Base-by-base conservation (phyloP, 2,329 filamentous ascomycete species). In the Arthrinium phaeospermum region DNA sequence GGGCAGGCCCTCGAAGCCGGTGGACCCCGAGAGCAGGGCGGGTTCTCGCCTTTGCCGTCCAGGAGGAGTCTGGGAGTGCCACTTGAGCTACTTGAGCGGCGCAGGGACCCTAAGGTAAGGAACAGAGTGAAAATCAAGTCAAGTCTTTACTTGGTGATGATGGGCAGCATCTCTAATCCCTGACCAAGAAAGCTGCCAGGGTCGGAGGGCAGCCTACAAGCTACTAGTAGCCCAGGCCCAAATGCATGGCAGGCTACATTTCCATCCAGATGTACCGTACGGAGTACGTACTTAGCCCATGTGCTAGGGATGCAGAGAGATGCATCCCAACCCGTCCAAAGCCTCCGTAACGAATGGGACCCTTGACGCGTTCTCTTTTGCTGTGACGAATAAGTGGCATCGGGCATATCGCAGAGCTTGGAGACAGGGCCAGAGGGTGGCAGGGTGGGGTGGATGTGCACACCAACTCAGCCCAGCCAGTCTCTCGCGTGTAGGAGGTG, bases 371-470 rank as follows among this genome's bases (percentile, higher is more conserved):
- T 64, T 41, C 30, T 64, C n/a, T 34, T 22, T 41, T 41, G 57
- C 57, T 64, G 57, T 64, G 57, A 64, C 41, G 57, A 64, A 64
- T 41, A 41, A 41, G 57, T 41, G 34, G 57, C 57, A 64, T 64
- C 30, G 30, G 57, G 57, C 57, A 64, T 64, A 64, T 64, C 57
- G 57, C 57, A 64, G 34, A 49, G 12, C 30, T 41, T 64, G 57
- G 30, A 64, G 57, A 41, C 8, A 10, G 37, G 37, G 37, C 37
- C 8, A 41, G 37, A 41, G 37, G 37, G 37, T 41, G 37, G 37
- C 27, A 30, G 30, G 57, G 47, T 51, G 47, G 47, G 8, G 30
- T 64, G 30, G 53, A 8, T 37, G 16, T 14, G 13, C 51, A 30
- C 51, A 51, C 49, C 49, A 51, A 51, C 12, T 10, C 27, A 37